These are phyloP conservation scores for Spongospora subterranea DNA, from an alignment of 208 protist genomes.

Conservation along the genomic window DNA sequence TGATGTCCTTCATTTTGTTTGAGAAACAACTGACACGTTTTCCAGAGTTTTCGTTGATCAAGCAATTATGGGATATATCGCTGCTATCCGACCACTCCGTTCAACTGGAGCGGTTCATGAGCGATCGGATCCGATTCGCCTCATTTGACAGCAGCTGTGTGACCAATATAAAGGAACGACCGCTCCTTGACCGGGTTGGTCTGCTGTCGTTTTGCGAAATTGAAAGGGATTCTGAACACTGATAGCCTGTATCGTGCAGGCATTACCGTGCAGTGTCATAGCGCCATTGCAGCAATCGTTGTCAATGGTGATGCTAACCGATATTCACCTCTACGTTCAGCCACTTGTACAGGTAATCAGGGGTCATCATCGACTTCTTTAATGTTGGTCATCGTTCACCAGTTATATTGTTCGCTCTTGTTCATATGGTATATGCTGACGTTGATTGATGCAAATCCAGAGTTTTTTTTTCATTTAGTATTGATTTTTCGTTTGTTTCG, in stretches of 20 bases:
- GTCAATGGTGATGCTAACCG: constrained; percentile 2
- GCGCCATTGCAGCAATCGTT: constrained; percentile 27
- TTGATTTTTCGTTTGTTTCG: neutral
- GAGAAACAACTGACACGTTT: neutral
- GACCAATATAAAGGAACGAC: neutral
- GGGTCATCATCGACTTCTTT: too few relatives aligned
- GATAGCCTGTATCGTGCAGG: neutral
- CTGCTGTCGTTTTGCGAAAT: neutral
- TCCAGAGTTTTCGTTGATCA: constrained; percentile 43
- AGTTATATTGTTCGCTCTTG: too few relatives aligned
- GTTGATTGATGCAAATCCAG: neutral
- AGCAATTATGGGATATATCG: neutral
- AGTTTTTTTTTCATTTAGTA: neutral
- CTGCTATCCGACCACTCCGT: neutral
- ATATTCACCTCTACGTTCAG: neutral
- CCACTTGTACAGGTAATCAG: constrained; percentile 26
- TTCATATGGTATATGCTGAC: too few relatives aligned
- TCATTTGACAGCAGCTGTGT: neutral
- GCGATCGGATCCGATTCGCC: neutral
- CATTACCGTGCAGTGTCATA: neutral
- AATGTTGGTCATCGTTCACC: too few relatives aligned
- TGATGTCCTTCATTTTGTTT: neutral
- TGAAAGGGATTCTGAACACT: too few relatives aligned
- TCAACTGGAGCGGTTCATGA: neutral
- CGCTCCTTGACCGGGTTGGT: neutral